These are phyloP conservation scores for Lactifluus volemus DNA, from an alignment of 768 basidiomycete genomes.

Conservation along the genomic window DNA sequence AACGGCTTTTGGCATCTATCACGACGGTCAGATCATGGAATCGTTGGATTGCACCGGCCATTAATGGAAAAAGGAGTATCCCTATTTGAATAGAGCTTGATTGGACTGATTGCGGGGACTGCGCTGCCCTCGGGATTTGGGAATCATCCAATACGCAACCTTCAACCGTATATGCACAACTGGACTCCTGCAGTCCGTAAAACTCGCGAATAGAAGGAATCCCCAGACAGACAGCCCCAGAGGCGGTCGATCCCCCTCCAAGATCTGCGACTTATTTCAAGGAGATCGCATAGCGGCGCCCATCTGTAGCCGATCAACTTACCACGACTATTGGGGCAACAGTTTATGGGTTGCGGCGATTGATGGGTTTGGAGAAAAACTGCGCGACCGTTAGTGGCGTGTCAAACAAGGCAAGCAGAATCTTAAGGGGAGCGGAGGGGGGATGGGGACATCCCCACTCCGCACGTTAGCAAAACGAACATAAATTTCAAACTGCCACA, in stretches of 20 bases:
- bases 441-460: not conserved
- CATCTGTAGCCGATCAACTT: not conserved
- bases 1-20: conserved; percentile 4
- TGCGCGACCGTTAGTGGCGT: not conserved
- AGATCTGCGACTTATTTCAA: not conserved
- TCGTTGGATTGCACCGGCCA: not conserved
- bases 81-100: conserved; percentile 1
- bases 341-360: not conserved
- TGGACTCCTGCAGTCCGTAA: not conserved
- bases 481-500: conserved; percentile 1
- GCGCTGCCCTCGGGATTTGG: no score
- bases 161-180: no score
- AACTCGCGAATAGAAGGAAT: not conserved
- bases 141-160: no score
- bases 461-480: not conserved
- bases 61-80: not conserved
- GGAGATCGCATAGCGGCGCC: not conserved
- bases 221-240: not conserved
- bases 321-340: not conserved
- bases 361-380: not conserved
- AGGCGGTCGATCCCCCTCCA: not conserved
- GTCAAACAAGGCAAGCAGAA: not conserved
- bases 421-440: not conserved
- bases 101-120: not conserved
- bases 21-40: not conserved